A percentile compares a stretch with the other conserved stretches of the same genome.
These are phyloP conservation scores for Somion occarium DNA, from an alignment of 1,284 basidiomycete species.

Conservation along the genomic window DNA sequence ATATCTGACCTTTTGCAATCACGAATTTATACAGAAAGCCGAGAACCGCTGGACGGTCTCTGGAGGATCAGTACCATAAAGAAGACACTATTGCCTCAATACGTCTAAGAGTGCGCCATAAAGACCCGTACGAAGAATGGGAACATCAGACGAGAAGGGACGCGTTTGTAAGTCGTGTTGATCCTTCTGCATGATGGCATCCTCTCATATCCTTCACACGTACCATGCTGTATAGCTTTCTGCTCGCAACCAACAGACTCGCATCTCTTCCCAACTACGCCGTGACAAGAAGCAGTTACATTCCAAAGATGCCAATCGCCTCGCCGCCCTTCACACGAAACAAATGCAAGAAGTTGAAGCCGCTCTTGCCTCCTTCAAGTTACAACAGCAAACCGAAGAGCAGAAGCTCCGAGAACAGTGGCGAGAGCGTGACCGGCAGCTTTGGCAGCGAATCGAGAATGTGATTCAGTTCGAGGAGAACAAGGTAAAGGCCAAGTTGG, in stretches of 20 bases:
- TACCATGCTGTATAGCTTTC: conserved; percentile 38
- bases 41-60: conserved; percentile 19
- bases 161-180: conserved; percentile 55
- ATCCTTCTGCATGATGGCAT: too few relatives aligned
- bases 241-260: conserved; percentile 51
- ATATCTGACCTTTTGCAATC: background rate
- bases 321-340: conserved; percentile 36
- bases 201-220: background rate
- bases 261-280: conserved; percentile 33
- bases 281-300: conserved; percentile 34
- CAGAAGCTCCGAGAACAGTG: conserved; percentile 39
- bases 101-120: conserved; percentile 56
- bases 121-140: conserved; percentile 79
- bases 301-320: conserved; percentile 31
- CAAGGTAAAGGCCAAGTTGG: conserved; percentile 45
- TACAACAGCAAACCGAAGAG: conserved; percentile 44
- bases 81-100: conserved; percentile 70
- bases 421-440: conserved; percentile 44
- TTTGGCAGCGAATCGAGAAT: conserved; percentile 58
- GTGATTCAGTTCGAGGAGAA: conserved; percentile 65
- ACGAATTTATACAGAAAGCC: conserved; percentile 14
- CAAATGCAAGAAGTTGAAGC: conserved; percentile 47
- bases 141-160: conserved; percentile 62
- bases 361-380: conserved; percentile 36
- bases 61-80: conserved; percentile 46